A percentile compares a stretch with the other conserved stretches of the same genome.
phyloP scores from a whole-genome alignment of 331 rosid species.

The Quercus phellos region DNA sequence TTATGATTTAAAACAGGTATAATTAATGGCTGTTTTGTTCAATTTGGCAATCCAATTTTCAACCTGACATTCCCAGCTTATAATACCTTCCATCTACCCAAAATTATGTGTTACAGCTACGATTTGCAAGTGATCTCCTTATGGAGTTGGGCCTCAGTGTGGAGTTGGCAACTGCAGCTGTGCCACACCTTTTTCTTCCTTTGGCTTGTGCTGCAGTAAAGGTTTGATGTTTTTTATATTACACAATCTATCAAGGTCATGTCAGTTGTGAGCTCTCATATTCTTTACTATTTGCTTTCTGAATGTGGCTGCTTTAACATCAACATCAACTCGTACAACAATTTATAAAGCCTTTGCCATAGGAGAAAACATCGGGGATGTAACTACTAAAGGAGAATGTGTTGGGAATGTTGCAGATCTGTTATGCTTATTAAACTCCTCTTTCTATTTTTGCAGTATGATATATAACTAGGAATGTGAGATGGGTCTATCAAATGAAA shows the following conservation, averaged over 20 bases:
- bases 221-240: slow-evolving; percentile 37
- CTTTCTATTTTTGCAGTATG: neutral
- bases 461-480: neutral
- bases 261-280: slow-evolving; percentile 21
- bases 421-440: slow-evolving; percentile 47
- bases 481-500: neutral
- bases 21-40: neutral
- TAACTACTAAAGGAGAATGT: slow-evolving; percentile 98
- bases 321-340: slow-evolving; percentile 97
- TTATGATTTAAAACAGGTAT: slow-evolving; percentile 89
- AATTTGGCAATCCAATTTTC: neutral
- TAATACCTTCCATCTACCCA: slow-evolving; percentile 13
- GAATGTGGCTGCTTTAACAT: slow-evolving; percentile 97
- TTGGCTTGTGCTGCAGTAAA: slow-evolving; percentile 94
- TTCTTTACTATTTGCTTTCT: slow-evolving; percentile 27
- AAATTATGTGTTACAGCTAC: slow-evolving; percentile 48
- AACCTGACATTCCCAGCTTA: neutral
- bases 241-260: neutral
- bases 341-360: slow-evolving; percentile 97
- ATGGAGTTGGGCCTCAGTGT: slow-evolving; percentile 98
- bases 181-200: slow-evolving; percentile 95
- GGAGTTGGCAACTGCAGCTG: slow-evolving; percentile 85
- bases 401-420: slow-evolving; percentile 95
- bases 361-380: slow-evolving; percentile 99
- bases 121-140: slow-evolving; percentile 96